phyloP scores from a whole-genome alignment of 164 flowering plant species.

The Santalum album region DNA sequence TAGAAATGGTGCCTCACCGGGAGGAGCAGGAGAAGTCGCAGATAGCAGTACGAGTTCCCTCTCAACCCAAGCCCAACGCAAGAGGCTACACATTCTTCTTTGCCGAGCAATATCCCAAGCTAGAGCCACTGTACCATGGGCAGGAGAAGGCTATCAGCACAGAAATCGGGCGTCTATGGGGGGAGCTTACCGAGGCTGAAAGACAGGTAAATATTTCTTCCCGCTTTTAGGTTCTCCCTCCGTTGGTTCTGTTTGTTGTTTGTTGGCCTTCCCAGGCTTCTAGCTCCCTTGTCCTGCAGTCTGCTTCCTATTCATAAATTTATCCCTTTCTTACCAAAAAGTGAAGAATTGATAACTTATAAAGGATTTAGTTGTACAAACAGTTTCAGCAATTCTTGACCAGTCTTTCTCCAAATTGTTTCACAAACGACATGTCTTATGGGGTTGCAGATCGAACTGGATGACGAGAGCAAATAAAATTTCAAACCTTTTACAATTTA shows the following conservation, averaged over 20 bases:
- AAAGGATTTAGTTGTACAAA: no score
- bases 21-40: conserved; percentile 35
- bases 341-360: no score
- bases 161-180: conserved; percentile 52
- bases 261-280: no score
- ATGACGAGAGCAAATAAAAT: no score
- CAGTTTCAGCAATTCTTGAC: no score
- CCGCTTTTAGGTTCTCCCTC: background rate
- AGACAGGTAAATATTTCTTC: conserved; percentile 32
- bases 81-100: conserved; percentile 67
- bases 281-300: no score
- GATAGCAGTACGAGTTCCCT: conserved; percentile 36
- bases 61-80: conserved; percentile 45
- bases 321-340: no score
- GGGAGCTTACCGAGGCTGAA: conserved; percentile 51
- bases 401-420: no score
- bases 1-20: conserved; percentile 17
- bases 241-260: background rate
- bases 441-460: no score
- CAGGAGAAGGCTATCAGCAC: conserved; percentile 48
- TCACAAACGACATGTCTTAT: no score
- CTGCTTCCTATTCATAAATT: no score
- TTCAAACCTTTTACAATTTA: no score
- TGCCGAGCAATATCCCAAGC: conserved; percentile 48
- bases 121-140: conserved; percentile 37